Base-by-base conservation (phyloP, 2,329 filamentous ascomycete genomes). In the Rugonectria rugulosa region DNA sequence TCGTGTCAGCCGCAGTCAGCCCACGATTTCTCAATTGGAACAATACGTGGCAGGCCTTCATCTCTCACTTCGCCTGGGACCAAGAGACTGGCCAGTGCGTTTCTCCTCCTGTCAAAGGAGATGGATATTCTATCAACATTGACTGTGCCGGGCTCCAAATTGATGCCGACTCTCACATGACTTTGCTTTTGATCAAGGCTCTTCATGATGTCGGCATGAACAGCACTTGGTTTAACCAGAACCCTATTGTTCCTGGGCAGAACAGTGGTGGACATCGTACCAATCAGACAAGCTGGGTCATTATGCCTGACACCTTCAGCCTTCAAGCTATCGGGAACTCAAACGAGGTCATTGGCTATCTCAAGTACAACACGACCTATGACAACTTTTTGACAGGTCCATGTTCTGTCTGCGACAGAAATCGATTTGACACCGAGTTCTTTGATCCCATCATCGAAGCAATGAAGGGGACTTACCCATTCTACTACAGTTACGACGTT, bases 11-110 rank as follows among this genome's bases (percentile, higher is more conserved):
- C 10, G 64, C 66, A 2, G 65, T 75, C 34, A 76, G 70, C 48
- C 74, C 74, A 34, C 70, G 74, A 6, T 76, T 75, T 57, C 67
- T 76, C 62, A 76, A 74, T 57, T 76, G 74, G 73, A 70, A 71
- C 42, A 71, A 65, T 40, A 73, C 70, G 10, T 76, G 72, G 74
- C 67, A 73, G 48, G 61, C 70, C 0, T 76, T 76, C 53, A 75
- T 76, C 56, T 71, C 73, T 54, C 73, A 72, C 29, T 76, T 76
- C 48, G 61, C 73, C n/a, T 76, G 74, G 74, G 74, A 76, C 52
- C 72, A 71, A 50, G 62, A 60, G 11, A 71, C 71, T 9, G 74
- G 74, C 12, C 66, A 67, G 6, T 76, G 74, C 29, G 65, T 74
- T 20, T 63, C 67, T 3, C 61, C 63, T 5, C 69, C 72, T 3